Evolutionary conservation across 352 stramenopile genomes (phyloP), one percentile per base, ranked within the genome.

Genomic region (Globisporangium viniferum): DNA sequence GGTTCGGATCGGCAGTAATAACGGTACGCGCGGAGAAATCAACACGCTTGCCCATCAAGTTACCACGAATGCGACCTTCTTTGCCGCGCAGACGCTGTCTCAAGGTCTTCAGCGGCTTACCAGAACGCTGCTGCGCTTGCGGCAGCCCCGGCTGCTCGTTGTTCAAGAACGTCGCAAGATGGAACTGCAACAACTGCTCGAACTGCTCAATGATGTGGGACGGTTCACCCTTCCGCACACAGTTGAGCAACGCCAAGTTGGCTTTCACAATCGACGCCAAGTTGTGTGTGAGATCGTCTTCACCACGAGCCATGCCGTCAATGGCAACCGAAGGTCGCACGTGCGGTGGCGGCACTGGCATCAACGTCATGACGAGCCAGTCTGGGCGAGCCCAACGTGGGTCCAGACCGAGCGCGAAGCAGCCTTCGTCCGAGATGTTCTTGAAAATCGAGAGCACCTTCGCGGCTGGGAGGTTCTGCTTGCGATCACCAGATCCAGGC

Each of bases 21-120:
- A 99, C 98, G 5, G 98, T 99, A 84, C 98, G 94, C 22, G 96
- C 97, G 9, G 93, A 99, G 79, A 99, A 99, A 75, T 99, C 98
- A 6, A 99, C 98, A 81, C 98, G 97, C 79, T 99, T 99, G 62
- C 98, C 98, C 98, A 99, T 99, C 39, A 99, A 78, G 73, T 99
- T 99, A 67, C 97, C 97, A 75, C 98, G 95, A 71, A 99, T 98
- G 66, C 98, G 93, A 41, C 98, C 98, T 83, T 99, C 97, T 77
- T 99, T 99, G 59, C 94, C 93, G 53, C 97, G 96, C 27, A 99
- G 74, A 57, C 98, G 86, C 78, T 99, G 95, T 15, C 95, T 80
- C 67, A 99, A 80, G 15, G 98, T 99, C 82, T 99, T 99, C 29
- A 99, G 82, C 24, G 97, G 97, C 66, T 98, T 98, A 33, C 98